Percentiles rank a stretch among this genome's conserved stretches.
These are phyloP conservation scores for Carex scoparia DNA, from an alignment of 176 grass and related monocot species.

Conservation along the genomic window DNA sequence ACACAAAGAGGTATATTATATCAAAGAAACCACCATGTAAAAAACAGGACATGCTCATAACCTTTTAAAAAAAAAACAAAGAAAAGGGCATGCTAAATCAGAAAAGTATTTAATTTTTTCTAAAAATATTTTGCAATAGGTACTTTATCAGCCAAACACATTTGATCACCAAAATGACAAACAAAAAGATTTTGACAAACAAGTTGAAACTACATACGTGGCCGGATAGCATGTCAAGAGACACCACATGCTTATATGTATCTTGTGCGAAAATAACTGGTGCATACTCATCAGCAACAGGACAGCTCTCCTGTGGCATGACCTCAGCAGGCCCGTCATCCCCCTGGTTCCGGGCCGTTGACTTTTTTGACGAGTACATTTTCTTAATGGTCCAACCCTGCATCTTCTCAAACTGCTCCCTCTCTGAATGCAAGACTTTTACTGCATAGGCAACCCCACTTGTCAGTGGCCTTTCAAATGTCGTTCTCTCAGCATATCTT, in stretches of 20 bases:
- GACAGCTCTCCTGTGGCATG: slow-evolving; percentile 32
- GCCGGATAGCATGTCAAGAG: slow-evolving; percentile 93
- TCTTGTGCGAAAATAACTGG: slow-evolving; percentile 98
- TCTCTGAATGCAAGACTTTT: slow-evolving; percentile 59
- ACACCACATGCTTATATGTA: slow-evolving; percentile 85
- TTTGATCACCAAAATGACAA: not conserved
- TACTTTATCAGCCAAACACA: not conserved
- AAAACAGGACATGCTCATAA: not conserved
- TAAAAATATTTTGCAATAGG: not conserved
- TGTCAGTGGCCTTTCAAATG: slow-evolving; percentile 94
- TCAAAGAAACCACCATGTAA: not conserved
- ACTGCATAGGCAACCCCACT: slow-evolving; percentile 98
- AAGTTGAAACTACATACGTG: slow-evolving; percentile 39
- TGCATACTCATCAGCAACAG: slow-evolving; percentile 69
- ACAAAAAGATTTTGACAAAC: not conserved
- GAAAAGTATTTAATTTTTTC: not conserved
- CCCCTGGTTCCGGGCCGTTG: slow-evolving; percentile 42
- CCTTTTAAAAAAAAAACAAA: not conserved
- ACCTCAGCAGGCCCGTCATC: slow-evolving; percentile 23
- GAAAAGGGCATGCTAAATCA: not conserved
- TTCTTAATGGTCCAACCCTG: slow-evolving; percentile 95
- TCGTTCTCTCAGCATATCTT: slow-evolving; percentile 88
- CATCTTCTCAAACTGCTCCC: slow-evolving; percentile 78
- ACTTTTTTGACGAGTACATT: slow-evolving; percentile 71
- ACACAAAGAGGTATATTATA: not conserved